phyloP scores from a whole-genome alignment of 805 yeast genomes.

The Cyberlindnera meyerae region DNA sequence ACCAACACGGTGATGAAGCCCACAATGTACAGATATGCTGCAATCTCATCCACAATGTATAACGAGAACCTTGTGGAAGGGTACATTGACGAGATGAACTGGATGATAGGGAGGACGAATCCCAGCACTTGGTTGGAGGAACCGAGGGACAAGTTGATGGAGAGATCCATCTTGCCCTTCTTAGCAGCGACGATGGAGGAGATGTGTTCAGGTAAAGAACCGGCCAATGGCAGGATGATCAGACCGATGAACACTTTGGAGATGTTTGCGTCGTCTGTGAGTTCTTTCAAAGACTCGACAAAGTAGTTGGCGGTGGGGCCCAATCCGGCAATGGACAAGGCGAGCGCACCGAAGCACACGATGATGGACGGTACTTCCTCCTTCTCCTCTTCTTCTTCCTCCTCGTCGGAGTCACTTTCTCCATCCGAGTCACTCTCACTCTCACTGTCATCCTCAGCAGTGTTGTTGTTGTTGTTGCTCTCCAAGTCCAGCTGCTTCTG shows the following conservation, averaged over 20 bases:
- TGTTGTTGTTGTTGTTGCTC: too few relatives aligned
- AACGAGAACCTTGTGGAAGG: slow-evolving; percentile 18
- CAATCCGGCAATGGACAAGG: slow-evolving; percentile 19
- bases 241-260: slow-evolving; percentile 23
- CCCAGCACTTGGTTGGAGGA: slow-evolving; percentile 22
- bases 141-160: slow-evolving; percentile 19
- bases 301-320: slow-evolving; percentile 23
- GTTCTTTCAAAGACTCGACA: slow-evolving; percentile 20
- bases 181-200: slow-evolving; percentile 20
- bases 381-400: slow-evolving; percentile 3
- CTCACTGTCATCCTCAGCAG: slow-evolving; percentile 3
- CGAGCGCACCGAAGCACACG: slow-evolving; percentile 22
- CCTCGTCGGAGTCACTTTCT: slow-evolving; percentile 1
- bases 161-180: slow-evolving; percentile 21
- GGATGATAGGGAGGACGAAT: slow-evolving; percentile 22
- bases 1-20: slow-evolving; percentile 11
- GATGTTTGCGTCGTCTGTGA: slow-evolving; percentile 20
- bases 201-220: slow-evolving; percentile 23
- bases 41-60: slow-evolving; percentile 18
- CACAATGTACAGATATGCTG: slow-evolving; percentile 11
- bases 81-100: slow-evolving; percentile 20
- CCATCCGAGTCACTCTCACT: slow-evolving; percentile 6
- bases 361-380: slow-evolving; percentile 14
- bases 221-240: slow-evolving; percentile 22
- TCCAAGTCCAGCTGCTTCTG: slow-evolving; percentile 5